Evolutionary conservation across 1,284 basidiomycete species (phyloP).

Genomic region (Pseudozyma pruni): DNA sequence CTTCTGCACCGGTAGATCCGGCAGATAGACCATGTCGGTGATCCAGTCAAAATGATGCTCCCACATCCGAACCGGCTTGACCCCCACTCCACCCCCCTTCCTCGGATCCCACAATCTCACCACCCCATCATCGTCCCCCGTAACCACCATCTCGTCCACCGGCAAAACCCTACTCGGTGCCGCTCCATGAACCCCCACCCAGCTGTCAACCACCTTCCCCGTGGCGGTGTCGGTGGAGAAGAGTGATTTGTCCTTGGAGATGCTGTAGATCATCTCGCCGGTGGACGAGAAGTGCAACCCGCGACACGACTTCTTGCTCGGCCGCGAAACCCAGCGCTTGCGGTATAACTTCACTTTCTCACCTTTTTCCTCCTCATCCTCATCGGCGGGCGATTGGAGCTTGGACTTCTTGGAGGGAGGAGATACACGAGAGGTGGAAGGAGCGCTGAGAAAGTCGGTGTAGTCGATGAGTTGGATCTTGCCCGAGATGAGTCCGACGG

Average conservation of each 20-base stretch:
- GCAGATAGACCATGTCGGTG: slow-evolving; percentile 83
- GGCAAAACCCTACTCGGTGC: slow-evolving; percentile 74
- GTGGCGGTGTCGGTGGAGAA: slow-evolving; percentile 71
- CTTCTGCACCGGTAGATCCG: slow-evolving; percentile 42
- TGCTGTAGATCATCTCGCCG: slow-evolving; percentile 73
- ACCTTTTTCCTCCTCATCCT: not conserved
- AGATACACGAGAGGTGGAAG: slow-evolving; percentile 11
- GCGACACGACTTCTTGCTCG: slow-evolving; percentile 57
- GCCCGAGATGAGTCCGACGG: slow-evolving; percentile 82
- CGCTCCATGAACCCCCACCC: slow-evolving; percentile 80
- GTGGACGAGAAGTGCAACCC: slow-evolving; percentile 42
- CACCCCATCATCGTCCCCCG: slow-evolving; percentile 92
- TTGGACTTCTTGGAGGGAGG: slow-evolving; percentile 17
- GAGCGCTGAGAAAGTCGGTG: slow-evolving; percentile 17
- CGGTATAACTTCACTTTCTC: slow-evolving; percentile 25
- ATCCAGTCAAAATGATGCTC: slow-evolving; percentile 95
- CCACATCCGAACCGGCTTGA: slow-evolving; percentile 73
- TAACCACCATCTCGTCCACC: slow-evolving; percentile 80
- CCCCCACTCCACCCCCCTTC: slow-evolving; percentile 62
- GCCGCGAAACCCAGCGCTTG: slow-evolving; percentile 51
- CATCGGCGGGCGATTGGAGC: not conserved
- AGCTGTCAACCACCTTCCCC: slow-evolving; percentile 75
- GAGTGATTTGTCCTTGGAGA: slow-evolving; percentile 83
- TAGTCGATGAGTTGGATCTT: slow-evolving; percentile 83
- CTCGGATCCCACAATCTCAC: slow-evolving; percentile 94